Base-by-base conservation (phyloP, 768 basidiomycete genomes). In the Podaxis sp. region DNA sequence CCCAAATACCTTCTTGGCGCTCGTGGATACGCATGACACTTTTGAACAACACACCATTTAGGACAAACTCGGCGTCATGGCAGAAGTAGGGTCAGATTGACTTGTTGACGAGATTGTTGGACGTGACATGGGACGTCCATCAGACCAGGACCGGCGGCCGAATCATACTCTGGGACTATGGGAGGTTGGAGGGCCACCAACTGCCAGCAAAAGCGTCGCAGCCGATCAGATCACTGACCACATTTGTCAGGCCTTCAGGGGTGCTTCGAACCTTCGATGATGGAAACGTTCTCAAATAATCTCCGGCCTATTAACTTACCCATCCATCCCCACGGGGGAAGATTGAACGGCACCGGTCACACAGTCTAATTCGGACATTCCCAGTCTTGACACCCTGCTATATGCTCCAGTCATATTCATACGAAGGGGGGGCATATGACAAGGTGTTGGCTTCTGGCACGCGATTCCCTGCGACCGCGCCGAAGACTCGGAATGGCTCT, bases 301-400 rank as follows among this genome's bases (percentile, higher is more conserved):
- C 22, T 39, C n/a, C 54, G 36, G 54, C 44, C 54, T 39, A 55
- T 38, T 40, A 26, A 55, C 19, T 39, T 36, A 33, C 30, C 28
- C 42, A 44, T 4, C 28, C 42, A 44, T 4, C 56, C 44, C 57
- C 56, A 59, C 57, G 44, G 57, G 46, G 44, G 57, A 57, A n/a
- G 56, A 59, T 30, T 57, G 15, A 28, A 57, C 22, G 38, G 53
- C 28, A 54, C 28, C 26, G 33, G 33, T 54, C 53, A 54, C 53
- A 38, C 53, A 38, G 28, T 9, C 54, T n/a, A 46, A 15, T 46
- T 46, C 40, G 44, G 57, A 17, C n/a, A 30, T 57, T 57, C 52
- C 44, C n/a, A 46, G 44, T 57, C 12, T 46, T 57, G 13, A 15
- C 8, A 42, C 57, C 40, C 39, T 15, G 28, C 40, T 28, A 28